These are phyloP conservation scores for Epichloe gansuensis DNA, from an alignment of 2,329 filamentous ascomycete species.

Conservation along the genomic window DNA sequence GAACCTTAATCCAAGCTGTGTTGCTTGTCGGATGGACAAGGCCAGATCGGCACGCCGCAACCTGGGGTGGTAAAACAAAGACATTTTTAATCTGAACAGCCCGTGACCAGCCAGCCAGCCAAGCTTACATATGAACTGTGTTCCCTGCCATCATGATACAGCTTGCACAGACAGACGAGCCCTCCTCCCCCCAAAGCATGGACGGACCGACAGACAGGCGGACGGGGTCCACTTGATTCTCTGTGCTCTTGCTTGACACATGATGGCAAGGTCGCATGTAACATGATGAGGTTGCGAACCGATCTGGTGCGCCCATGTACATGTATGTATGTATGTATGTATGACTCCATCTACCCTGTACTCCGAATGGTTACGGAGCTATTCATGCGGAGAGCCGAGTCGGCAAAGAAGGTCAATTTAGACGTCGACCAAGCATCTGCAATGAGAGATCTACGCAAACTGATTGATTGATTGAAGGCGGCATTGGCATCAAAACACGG, in stretches of 20 bases:
- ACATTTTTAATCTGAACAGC: not conserved
- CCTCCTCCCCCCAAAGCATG: not conserved
- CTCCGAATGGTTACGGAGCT: too few relatives aligned
- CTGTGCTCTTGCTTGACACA: not conserved
- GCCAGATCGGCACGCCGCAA: conserved; percentile 2
- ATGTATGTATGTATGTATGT: too few relatives aligned
- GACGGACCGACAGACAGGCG: not conserved
- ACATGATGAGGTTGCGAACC: too few relatives aligned
- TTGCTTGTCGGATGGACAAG: conserved; percentile 5
- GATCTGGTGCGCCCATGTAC: too few relatives aligned
- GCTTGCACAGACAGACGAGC: not conserved
- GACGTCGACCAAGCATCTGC: not conserved
- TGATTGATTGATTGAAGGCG: too few relatives aligned
- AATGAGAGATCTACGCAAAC: too few relatives aligned
- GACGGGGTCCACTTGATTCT: not conserved
- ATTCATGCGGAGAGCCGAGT: not conserved
- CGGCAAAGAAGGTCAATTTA: not conserved
- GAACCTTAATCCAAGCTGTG: conserved; percentile 10
- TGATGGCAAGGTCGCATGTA: too few relatives aligned
- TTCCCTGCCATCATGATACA: not conserved
- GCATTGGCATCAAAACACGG: too few relatives aligned
- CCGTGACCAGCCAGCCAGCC: too few relatives aligned
- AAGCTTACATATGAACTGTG: not conserved
- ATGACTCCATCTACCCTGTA: too few relatives aligned
- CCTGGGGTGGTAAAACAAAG: not conserved